Evolutionary conservation across 306 rosid genomes (phyloP), one percentile per base, ranked within the genome.

Genomic region (Calophaca sinica): DNA sequence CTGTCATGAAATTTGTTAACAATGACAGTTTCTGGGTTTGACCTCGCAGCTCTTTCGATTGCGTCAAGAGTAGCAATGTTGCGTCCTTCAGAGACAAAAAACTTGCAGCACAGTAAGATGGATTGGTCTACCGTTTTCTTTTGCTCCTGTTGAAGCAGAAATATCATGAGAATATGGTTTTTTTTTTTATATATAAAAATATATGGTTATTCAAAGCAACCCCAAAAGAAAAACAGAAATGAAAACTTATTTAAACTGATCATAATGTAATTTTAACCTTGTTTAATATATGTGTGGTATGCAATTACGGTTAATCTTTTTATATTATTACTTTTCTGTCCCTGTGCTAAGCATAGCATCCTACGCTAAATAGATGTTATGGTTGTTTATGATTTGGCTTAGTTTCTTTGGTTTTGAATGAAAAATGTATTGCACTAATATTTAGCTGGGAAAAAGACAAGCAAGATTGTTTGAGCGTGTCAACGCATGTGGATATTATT

Each of bases 21-120:
- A 15, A 94, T 67, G 31, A 87, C 84, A 0, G 93, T 79, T 59
- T 94, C 94, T 15, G 87, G 77, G 70, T 88, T 79, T 12, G 32
- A 75, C 52, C 82, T 86, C 0, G 88, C 97, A 0, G 88, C 98
- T 28, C 79, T 33, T 73, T 94, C 97, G 7, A 94, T 82, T n/a
- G 88, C 81, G 1, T 89, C 90, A 29, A 94, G 89, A 36, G 74
- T 82, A n/a, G 81, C 74, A 2, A 13, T 70, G 79, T 85, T 88
- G 31, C 96, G 87, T 11, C 93, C 49, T 78, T 94, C 96, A 0
- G 97, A 94, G 11, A 91, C 74, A 63, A 73, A 94, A 38, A 82
- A 62, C 79, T 82, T 91, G 90, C 97, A 94, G 81, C 98, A 89
- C 4, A 91, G 46, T 36, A 94, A 79, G 77, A 78, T 79, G 35